Percentiles rank a stretch among this genome's conserved stretches.
Conservation (phyloP, 1,284 basidiomycete species). For the Afroboletus lepidellus region DNA sequence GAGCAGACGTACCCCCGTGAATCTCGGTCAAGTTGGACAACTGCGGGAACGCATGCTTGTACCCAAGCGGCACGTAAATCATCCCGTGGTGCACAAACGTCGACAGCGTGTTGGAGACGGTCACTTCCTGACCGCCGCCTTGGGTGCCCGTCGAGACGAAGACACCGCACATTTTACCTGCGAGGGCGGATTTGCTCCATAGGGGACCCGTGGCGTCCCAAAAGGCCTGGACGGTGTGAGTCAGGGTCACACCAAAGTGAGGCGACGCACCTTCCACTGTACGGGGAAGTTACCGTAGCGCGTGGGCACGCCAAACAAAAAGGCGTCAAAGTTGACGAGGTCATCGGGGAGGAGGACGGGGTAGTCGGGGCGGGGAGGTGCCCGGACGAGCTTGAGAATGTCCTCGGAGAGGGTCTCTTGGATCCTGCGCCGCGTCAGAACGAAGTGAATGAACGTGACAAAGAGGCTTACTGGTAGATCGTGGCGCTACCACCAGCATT, state of each 20-base stretch:
- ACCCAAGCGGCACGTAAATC: conserved; percentile 79
- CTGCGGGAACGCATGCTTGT: conserved; percentile 56
- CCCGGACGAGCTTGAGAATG: conserved; percentile 75
- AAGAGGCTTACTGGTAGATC: conserved; percentile 65
- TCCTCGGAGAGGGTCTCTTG: conserved; percentile 84
- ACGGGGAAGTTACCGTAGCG: conserved; percentile 71
- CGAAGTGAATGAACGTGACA: neutral
- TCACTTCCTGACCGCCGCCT: conserved; percentile 77
- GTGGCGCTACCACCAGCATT: conserved; percentile 68
- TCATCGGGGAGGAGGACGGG: conserved; percentile 68
- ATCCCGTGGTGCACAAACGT: conserved; percentile 82
- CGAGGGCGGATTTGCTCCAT: conserved; percentile 72
- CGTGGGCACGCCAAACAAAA: conserved; percentile 78
- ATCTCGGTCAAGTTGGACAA: conserved; percentile 61
- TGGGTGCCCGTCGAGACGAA: conserved; percentile 68
- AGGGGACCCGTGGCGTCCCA: conserved; percentile 80
- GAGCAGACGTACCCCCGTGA: conserved; percentile 59
- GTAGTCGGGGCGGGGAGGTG: conserved; percentile 69
- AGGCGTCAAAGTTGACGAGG: conserved; percentile 66
- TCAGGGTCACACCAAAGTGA: neutral
- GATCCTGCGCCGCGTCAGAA: conserved; percentile 46
- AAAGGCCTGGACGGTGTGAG: conserved; percentile 52
- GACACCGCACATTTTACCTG: conserved; percentile 78
- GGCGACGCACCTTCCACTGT: conserved; percentile 61
- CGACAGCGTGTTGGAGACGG: conserved; percentile 63